Conservation (phyloP, 495 filamentous ascomycete genomes). For the Clavariopsis aquatica region DNA sequence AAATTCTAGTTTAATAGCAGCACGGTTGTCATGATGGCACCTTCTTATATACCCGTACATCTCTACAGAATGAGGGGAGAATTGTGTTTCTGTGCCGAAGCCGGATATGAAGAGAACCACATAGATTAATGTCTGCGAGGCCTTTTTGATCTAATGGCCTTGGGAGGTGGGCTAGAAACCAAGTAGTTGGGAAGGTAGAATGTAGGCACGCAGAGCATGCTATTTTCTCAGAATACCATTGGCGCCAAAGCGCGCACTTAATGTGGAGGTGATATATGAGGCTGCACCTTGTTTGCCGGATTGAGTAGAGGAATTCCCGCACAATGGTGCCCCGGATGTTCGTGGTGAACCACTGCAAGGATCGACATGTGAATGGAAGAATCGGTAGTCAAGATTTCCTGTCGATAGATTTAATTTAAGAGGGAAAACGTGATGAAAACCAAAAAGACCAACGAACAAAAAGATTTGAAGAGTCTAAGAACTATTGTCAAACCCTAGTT, state of each 20-base stretch:
- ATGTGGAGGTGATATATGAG: constrained; percentile 14
- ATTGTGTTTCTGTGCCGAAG: too few species aligned
- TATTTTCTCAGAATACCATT: constrained; percentile 18
- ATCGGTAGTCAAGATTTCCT: neutral
- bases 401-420: too few species aligned
- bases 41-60: too few species aligned
- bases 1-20: too few species aligned
- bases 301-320: neutral
- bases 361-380: neutral
- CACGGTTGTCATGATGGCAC: too few species aligned
- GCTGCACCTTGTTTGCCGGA: constrained; percentile 14
- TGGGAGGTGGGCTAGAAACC: neutral
- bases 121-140: too few species aligned
- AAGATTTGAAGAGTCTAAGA: neutral
- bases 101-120: too few species aligned
- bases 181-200: neutral
- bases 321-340: neutral
- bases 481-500: too few species aligned
- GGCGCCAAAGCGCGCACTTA: constrained; percentile 1
- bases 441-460: neutral
- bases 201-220: constrained; percentile 3
- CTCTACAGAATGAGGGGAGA: too few species aligned
- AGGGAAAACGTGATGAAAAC: too few species aligned
- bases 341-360: neutral
- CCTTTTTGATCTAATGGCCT: neutral